A percentile compares a stretch with the other conserved stretches of the same genome.
These are phyloP conservation scores for Beauveria asiatica DNA, from an alignment of 2,329 filamentous ascomycete species.

Conservation along the genomic window DNA sequence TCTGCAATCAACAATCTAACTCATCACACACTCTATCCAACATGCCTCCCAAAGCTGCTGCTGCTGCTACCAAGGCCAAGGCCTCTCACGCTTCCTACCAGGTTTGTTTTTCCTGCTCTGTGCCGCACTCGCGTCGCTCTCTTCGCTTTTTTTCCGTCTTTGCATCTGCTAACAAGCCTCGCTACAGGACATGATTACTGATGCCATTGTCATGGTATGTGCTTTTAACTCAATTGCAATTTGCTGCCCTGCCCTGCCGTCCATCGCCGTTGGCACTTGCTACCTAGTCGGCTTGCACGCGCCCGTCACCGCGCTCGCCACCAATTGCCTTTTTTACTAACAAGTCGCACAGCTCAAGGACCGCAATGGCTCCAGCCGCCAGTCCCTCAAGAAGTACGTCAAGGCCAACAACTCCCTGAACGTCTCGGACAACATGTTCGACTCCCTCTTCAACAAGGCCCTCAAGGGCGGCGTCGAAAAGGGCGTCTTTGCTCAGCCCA, in stretches of 20 bases:
- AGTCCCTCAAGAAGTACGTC: conserved; percentile 54
- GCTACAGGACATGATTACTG: conserved; percentile 52
- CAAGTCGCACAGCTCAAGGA: conserved; percentile 46
- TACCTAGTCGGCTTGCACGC: conserved; percentile 1
- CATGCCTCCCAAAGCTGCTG: conserved; percentile 48
- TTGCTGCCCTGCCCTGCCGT: conserved; percentile 13
- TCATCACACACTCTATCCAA: conserved; percentile 20
- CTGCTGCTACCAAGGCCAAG: conserved; percentile 36
- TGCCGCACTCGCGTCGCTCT: conserved; percentile 4
- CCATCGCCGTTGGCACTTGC: conserved; percentile 13
- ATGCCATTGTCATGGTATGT: conserved; percentile 54
- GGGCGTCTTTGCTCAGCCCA: conserved; percentile 80
- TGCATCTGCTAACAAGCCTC: conserved; percentile 24
- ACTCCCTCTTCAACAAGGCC: conserved; percentile 76
- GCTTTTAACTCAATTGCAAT: conserved; percentile 15
- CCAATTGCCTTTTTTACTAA: conserved; percentile 21
- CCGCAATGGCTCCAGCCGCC: conserved; percentile 53
- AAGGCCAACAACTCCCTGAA: conserved; percentile 45
- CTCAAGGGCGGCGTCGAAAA: conserved; percentile 76
- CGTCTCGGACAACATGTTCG: conserved; percentile 48
- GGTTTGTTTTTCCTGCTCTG: conserved; percentile 31
- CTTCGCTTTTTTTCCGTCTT: conserved; percentile 11
- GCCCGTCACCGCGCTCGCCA: conserved; percentile 5
- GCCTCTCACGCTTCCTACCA: conserved; percentile 49
- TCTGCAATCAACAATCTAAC: conserved; percentile 10